A percentile compares a stretch with the other conserved stretches of the same genome.
These are phyloP conservation scores for Yamadazyma songkhlaensis DNA, from an alignment of 1,139 yeast species.

Conservation along the genomic window DNA sequence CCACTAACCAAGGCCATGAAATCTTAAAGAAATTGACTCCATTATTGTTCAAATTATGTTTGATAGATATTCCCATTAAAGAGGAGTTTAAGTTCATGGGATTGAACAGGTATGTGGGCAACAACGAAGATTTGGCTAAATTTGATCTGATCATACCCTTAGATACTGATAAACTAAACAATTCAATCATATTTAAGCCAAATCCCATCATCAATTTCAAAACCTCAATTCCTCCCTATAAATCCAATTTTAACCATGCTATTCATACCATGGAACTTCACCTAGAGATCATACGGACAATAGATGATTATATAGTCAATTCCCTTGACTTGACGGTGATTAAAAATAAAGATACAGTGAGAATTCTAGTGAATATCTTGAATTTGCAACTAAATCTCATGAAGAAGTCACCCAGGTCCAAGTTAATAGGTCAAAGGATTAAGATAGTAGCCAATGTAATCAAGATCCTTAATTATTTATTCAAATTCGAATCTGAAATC, in stretches of 20 bases:
- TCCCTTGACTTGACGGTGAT: conserved; percentile 29
- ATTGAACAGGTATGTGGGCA: conserved; percentile 52
- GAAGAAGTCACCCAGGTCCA: conserved; percentile 46
- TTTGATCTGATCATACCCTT: conserved; percentile 33
- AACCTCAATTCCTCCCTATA: conserved; percentile 11
- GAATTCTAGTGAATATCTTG: conserved; percentile 43
- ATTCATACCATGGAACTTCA: conserved; percentile 38
- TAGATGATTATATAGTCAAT: conserved; percentile 42
- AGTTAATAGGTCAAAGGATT: conserved; percentile 37
- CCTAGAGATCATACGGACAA: conserved; percentile 38
- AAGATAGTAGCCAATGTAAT: conserved; percentile 40
- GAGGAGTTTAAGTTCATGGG: conserved; percentile 49
- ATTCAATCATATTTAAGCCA: conserved; percentile 27
- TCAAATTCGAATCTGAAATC: conserved; percentile 29
- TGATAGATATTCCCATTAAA: conserved; percentile 39
- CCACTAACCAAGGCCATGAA: conserved; percentile 17
- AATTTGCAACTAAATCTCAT: conserved; percentile 52
- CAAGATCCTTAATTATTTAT: conserved; percentile 31
- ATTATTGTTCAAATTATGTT: conserved; percentile 37
- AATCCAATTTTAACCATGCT: conserved; percentile 37
- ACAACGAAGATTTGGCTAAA: conserved; percentile 38
- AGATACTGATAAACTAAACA: conserved; percentile 22
- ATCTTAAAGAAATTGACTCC: conserved; percentile 25
- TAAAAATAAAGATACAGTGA: conserved; percentile 37
- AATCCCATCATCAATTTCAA: conserved; percentile 22